These are phyloP conservation scores for Saccharomyces hybrid DNA, from an alignment of 1,139 yeast genomes.

Conservation along the genomic window DNA sequence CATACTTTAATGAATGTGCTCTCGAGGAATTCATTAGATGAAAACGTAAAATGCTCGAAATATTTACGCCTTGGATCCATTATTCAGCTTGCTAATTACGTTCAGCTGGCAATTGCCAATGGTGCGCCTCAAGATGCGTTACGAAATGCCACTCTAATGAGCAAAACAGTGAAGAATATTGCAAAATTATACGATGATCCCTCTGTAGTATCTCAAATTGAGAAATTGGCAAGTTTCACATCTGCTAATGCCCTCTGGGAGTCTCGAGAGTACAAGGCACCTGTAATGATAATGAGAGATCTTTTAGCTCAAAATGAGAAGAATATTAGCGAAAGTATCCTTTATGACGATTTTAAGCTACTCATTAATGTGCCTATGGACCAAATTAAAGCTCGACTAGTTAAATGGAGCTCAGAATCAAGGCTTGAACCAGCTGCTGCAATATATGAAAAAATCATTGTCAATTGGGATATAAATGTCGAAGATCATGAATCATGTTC, in stretches of 20 bases:
- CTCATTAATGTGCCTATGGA: constrained; percentile 30
- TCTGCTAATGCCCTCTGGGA: constrained; percentile 22
- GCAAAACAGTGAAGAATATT: constrained; percentile 4
- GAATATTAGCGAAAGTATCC: constrained; percentile 2
- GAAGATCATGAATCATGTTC: constrained; percentile 31
- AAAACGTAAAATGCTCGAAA: not conserved
- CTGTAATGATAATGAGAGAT: constrained; percentile 16
- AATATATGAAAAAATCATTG: constrained; percentile 52
- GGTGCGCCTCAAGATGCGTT: constrained; percentile 22
- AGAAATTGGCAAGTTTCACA: constrained; percentile 7
- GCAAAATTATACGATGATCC: not conserved
- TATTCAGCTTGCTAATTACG: constrained; percentile 11
- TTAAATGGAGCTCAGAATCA: constrained; percentile 65
- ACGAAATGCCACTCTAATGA: constrained; percentile 15
- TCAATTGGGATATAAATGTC: constrained; percentile 34
- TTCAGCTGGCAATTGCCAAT: constrained; percentile 13
- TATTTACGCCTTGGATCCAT: constrained; percentile 2
- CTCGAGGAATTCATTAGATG: not conserved
- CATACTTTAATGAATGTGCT: constrained; percentile 11
- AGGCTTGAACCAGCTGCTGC: constrained; percentile 56
- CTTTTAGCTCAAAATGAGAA: constrained; percentile 7
- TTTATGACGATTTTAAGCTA: constrained; percentile 14
- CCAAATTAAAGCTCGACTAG: constrained; percentile 45
- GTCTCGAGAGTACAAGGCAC: constrained; percentile 17
- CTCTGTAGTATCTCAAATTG: not conserved